Evolutionary conservation across 2,329 filamentous ascomycete species (phyloP).

Genomic region (Teratosphaeria pseudoeucalypti): DNA sequence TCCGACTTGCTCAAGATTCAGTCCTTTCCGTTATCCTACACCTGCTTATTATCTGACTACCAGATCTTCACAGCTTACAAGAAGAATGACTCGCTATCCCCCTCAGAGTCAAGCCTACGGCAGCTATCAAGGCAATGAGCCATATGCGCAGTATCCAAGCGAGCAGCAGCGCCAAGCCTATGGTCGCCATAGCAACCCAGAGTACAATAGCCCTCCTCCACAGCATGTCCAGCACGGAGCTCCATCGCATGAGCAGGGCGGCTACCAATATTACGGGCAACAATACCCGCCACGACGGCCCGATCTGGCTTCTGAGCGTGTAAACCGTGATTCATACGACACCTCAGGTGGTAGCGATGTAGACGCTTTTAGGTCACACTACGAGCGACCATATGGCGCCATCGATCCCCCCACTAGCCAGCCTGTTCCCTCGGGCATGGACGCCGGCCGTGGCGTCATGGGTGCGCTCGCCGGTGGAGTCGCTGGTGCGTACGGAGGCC

Average conservation of each 20-base stretch:
- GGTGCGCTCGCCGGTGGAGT: slow-evolving; percentile 47
- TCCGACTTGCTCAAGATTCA: background rate
- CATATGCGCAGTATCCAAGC: slow-evolving; percentile 3
- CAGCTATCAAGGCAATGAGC: slow-evolving; percentile 5
- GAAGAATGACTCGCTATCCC: slow-evolving; percentile 8
- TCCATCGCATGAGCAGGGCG: background rate
- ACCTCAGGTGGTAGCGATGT: slow-evolving; percentile 3
- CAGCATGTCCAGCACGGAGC: background rate
- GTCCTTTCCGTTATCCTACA: background rate
- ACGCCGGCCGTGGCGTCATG: slow-evolving; percentile 44
- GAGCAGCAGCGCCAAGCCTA: background rate
- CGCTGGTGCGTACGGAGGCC: slow-evolving; percentile 47
- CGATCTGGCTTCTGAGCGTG: slow-evolving; percentile 3
- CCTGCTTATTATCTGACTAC: background rate
- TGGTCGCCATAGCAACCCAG: slow-evolving; percentile 3
- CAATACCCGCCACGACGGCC: slow-evolving; percentile 6
- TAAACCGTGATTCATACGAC: background rate
- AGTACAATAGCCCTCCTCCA: background rate
- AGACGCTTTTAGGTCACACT: slow-evolving; percentile 10
- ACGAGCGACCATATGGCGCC: slow-evolving; percentile 12
- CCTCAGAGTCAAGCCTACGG: slow-evolving; percentile 3
- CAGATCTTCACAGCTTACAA: background rate
- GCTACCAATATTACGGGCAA: slow-evolving; percentile 3
- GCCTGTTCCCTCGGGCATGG: slow-evolving; percentile 11
- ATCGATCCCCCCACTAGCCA: slow-evolving; percentile 5